phyloP scores from a whole-genome alignment of 495 filamentous ascomycete genomes.

The Penicillium fimorum region DNA sequence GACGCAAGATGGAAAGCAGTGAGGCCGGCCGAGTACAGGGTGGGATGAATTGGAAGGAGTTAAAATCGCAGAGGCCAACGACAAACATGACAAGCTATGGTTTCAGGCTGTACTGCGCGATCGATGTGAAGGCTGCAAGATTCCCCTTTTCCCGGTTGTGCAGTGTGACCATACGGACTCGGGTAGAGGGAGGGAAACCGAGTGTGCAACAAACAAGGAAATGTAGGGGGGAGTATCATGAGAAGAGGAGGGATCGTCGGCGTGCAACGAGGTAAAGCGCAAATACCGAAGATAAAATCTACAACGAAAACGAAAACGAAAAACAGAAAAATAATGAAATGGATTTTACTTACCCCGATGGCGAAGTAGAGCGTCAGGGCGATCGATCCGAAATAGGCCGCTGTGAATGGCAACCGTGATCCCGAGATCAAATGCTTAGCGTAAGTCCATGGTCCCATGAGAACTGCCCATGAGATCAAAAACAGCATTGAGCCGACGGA shows the following conservation, averaged over 20 bases:
- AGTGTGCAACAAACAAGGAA: conserved; percentile 13
- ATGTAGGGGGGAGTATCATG: conserved; percentile 4
- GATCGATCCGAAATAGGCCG: conserved; percentile 95
- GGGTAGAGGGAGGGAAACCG: conserved; percentile 2
- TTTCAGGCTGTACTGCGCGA: conserved; percentile 24
- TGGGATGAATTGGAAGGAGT: conserved; percentile 7
- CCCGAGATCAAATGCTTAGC: conserved; percentile 80
- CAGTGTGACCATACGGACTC: conserved; percentile 18
- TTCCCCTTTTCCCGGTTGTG: conserved; percentile 18
- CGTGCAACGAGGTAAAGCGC: background rate
- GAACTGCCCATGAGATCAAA: conserved; percentile 85
- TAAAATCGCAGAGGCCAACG: background rate
- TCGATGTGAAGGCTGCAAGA: conserved; percentile 24
- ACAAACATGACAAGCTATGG: conserved; percentile 8
- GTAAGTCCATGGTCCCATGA: conserved; percentile 87
- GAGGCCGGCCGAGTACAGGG: conserved; percentile 1
- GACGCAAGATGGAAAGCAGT: background rate
- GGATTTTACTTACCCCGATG: conserved; percentile 68
- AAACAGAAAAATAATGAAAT: background rate
- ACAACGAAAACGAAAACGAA: conserved; percentile 12
- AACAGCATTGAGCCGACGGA: conserved; percentile 89
- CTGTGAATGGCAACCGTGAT: conserved; percentile 87
- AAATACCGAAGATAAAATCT: conserved; percentile 15
- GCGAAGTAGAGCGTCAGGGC: conserved; percentile 87
- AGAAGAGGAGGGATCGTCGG: conserved; percentile 1